Percentiles rank a stretch among this genome's conserved stretches.
phyloP scores from a whole-genome alignment of 2,329 filamentous ascomycete species.

The Hymenoscyphus linearis region DNA sequence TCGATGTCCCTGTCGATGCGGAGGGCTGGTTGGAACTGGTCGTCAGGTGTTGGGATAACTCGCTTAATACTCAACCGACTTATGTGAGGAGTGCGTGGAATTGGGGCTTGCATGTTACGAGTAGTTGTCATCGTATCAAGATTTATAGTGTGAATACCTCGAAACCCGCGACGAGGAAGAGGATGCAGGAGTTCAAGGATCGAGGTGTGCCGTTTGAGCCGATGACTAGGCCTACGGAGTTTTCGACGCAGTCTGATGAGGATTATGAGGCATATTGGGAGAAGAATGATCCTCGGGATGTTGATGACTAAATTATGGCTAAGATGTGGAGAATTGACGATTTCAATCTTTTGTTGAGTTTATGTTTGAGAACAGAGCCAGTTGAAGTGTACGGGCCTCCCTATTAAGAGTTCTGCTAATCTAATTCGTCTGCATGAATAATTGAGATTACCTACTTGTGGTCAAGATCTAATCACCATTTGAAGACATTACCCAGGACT shows the following conservation, averaged over 20 bases:
- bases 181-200: slow-evolving; percentile 48
- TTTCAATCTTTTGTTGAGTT: no score
- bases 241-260: slow-evolving; percentile 3
- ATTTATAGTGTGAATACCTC: slow-evolving; percentile 56
- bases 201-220: slow-evolving; percentile 44
- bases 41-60: slow-evolving; percentile 56
- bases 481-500: no score
- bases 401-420: no score
- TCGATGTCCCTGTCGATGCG: slow-evolving; percentile 55
- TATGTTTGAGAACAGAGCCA: no score
- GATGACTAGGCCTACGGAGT: slow-evolving; percentile 37
- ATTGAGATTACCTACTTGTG: no score
- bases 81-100: slow-evolving; percentile 53
- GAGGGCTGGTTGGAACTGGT: slow-evolving; percentile 58
- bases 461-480: no score
- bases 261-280: slow-evolving; percentile 7
- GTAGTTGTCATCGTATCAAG: slow-evolving; percentile 53
- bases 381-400: no score
- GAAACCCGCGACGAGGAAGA: slow-evolving; percentile 41
- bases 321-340: background rate
- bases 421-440: no score
- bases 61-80: slow-evolving; percentile 54
- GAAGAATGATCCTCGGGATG: slow-evolving; percentile 6
- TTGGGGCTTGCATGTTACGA: slow-evolving; percentile 62
- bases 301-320: slow-evolving; percentile 1